Conservation (phyloP, 768 basidiomycete genomes). For the Boletus sp. region DNA sequence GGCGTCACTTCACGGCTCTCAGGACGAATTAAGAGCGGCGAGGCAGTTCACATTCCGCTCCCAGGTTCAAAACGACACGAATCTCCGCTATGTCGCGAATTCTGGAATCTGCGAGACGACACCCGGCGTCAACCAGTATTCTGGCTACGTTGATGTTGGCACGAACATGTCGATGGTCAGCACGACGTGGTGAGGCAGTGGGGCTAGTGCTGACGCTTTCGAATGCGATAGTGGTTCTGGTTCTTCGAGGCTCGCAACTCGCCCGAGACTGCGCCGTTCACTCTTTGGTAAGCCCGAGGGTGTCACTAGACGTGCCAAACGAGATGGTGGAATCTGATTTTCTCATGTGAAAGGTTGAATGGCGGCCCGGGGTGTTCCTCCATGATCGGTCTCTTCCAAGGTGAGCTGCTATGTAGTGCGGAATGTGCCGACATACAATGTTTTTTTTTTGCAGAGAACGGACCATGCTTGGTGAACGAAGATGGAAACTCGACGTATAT, state of each 20-base stretch:
- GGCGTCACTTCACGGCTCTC: background rate
- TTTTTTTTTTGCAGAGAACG: conserved; percentile 45
- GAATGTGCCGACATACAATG: background rate
- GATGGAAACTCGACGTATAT: conserved; percentile 51
- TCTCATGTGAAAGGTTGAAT: conserved; percentile 43
- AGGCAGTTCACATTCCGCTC: conserved; percentile 12
- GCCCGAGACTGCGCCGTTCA: conserved; percentile 63
- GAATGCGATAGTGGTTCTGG: conserved; percentile 60
- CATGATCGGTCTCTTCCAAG: conserved; percentile 68
- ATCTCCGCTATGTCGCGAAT: conserved; percentile 50
- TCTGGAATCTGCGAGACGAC: conserved; percentile 69
- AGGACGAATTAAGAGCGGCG: background rate
- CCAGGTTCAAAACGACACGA: conserved; percentile 21
- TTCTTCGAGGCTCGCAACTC: conserved; percentile 64
- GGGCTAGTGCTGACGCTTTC: background rate
- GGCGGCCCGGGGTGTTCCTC: conserved; percentile 64
- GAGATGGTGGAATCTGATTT: background rate
- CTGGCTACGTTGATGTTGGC: conserved; percentile 61
- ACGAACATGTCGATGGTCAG: conserved; percentile 58
- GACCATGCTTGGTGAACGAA: conserved; percentile 58
- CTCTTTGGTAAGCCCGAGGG: conserved; percentile 49
- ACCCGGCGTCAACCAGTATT: conserved; percentile 55
- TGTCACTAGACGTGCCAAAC: background rate
- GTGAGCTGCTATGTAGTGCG: conserved; percentile 21
- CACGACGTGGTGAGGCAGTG: background rate